Base-by-base conservation (phyloP, 495 filamentous ascomycete genomes). In the Talaromyces nanjingensis region DNA sequence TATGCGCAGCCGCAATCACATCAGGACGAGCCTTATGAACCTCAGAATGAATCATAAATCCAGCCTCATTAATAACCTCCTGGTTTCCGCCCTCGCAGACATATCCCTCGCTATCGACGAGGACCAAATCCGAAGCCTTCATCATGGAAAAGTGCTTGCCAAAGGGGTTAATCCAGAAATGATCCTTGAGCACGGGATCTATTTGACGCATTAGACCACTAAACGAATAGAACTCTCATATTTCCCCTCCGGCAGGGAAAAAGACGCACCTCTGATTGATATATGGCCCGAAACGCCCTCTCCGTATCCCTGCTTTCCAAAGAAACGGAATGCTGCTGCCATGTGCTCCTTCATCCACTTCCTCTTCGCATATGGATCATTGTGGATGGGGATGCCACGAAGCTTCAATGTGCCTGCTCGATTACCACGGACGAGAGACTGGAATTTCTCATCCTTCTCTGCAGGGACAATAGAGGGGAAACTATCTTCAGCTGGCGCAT, bases 271-370 rank as follows among this genome's bases (percentile, higher is more conserved):
- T 64, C 78, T 69, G 70, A 84, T 78, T 29, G 74, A 84, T 63
- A 84, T 85, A 68, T 89, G 87, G 2, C 87, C 84, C 11, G 86
- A 87, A 53, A 89, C 81, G 4, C 88, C 88, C 66, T 90, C 88
- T 60, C 86, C 87, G 67, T 89, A 90, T 6, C 87, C 87, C 34
- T 84, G 75, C 64, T 86, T 86, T 14, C 86, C 87, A 66, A 90
- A 91, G 70, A 87, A 82, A 4, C 87, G 82, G 68, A 87, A 91
- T n/a, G 86, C 88, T 62, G 86, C 86, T 0, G 87, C 87, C 70
- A 90, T 84, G 62, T 87, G 86, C 69, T 89, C 85, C 65, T 88
- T 91, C 65, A 88, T 81, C 78, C 86, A 89, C 64, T 86, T 69
- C 20, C 89, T 81, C 70, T 89, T 82, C 45, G 83, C 83, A 47